Conservation (phyloP, 73 alveolate species). For the Tetrahymena thermophila region DNA sequence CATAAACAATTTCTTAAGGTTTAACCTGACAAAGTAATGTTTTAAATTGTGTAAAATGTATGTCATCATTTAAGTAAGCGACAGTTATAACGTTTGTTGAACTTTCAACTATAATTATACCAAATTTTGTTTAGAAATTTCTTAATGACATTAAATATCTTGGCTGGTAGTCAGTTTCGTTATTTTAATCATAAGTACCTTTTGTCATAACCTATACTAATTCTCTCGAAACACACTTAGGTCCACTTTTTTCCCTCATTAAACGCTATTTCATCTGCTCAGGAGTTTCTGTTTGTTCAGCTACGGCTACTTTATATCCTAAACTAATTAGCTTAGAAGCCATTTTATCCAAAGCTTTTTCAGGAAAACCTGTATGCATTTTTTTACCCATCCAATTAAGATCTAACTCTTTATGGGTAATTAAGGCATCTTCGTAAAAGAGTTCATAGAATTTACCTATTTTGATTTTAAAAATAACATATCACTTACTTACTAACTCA, state of each 20-base stretch:
- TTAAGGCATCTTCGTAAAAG: constrained; percentile 68
- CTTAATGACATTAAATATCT: background rate
- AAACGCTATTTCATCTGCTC: constrained; percentile 41
- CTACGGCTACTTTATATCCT: constrained; percentile 58
- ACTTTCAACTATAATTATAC: constrained; percentile 30
- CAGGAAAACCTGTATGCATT: constrained; percentile 83
- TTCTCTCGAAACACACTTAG: constrained; percentile 55
- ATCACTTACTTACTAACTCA: background rate
- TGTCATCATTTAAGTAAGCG: constrained; percentile 9
- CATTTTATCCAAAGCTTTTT: constrained; percentile 50
- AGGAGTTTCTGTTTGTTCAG: constrained; percentile 60
- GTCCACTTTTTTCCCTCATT: constrained; percentile 14
- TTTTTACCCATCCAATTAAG: constrained; percentile 83
- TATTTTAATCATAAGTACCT: constrained; percentile 51
- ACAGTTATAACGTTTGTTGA: constrained; percentile 28
- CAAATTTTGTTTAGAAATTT: constrained; percentile 10
- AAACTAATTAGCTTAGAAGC: constrained; percentile 27
- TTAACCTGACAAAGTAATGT: constrained; percentile 25
- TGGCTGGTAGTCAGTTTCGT: constrained; percentile 15
- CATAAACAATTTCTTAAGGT: constrained; percentile 23
- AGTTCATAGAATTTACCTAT: constrained; percentile 72
- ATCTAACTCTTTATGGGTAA: constrained; percentile 56
- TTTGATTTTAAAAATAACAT: background rate
- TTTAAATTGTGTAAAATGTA: constrained; percentile 7
- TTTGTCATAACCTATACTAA: constrained; percentile 48